These are phyloP conservation scores for Pythium grandisporangium DNA, from an alignment of 352 stramenopile genomes.

Conservation along the genomic window DNA sequence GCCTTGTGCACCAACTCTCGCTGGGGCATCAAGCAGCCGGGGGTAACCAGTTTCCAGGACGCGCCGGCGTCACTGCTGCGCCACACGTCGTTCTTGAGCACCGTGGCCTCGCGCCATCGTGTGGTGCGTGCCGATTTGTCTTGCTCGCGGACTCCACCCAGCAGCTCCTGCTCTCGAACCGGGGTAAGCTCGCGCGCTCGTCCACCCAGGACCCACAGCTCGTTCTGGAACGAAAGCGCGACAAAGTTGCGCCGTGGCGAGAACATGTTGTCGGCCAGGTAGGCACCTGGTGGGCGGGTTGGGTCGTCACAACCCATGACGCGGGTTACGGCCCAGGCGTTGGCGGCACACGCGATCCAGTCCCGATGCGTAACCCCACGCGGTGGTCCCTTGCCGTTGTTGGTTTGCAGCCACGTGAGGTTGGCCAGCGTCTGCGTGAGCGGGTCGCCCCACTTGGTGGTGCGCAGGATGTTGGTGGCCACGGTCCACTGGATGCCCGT, in stretches of 20 bases:
- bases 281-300: slow-evolving; percentile 42
- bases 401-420: slow-evolving; percentile 62
- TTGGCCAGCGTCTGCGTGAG: slow-evolving; percentile 62
- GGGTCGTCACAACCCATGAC: slow-evolving; percentile 46
- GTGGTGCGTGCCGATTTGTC: slow-evolving; percentile 22
- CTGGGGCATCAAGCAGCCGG: slow-evolving; percentile 49
- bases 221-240: slow-evolving; percentile 40
- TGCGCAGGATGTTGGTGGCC: slow-evolving; percentile 48
- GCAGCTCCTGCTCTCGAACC: slow-evolving; percentile 35
- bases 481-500: slow-evolving; percentile 47
- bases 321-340: slow-evolving; percentile 37
- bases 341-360: slow-evolving; percentile 55
- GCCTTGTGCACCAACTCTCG: slow-evolving; percentile 39
- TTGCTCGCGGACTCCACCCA: slow-evolving; percentile 23
- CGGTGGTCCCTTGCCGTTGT: slow-evolving; percentile 55
- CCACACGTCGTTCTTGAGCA: slow-evolving; percentile 80
- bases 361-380: slow-evolving; percentile 42
- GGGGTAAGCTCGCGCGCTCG: slow-evolving; percentile 50
- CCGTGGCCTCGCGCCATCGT: slow-evolving; percentile 51
- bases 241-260: slow-evolving; percentile 64
- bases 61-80: slow-evolving; percentile 54
- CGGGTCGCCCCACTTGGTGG: slow-evolving; percentile 58
- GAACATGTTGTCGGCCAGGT: slow-evolving; percentile 74
- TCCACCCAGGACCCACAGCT: slow-evolving; percentile 53
- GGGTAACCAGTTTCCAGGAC: slow-evolving; percentile 67